These are phyloP conservation scores for Corylus avellana DNA, from an alignment of 306 rosid genomes.

Conservation along the genomic window DNA sequence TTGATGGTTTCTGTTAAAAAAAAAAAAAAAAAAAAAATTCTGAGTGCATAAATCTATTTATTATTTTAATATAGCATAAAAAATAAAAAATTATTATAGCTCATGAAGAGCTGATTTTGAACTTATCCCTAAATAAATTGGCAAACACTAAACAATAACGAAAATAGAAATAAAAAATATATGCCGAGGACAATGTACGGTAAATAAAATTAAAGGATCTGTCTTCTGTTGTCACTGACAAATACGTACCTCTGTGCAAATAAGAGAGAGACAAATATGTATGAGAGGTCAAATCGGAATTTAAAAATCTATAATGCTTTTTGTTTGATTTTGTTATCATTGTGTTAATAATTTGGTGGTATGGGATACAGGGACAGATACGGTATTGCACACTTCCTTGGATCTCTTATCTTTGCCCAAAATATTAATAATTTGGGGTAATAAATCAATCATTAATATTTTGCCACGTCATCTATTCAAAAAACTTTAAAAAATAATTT, in stretches of 20 bases:
- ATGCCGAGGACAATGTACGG: conserved; percentile 28
- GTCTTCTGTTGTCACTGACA: conserved; percentile 62
- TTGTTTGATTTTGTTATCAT: conserved; percentile 41
- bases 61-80: too few relatives aligned
- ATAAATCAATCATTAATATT: too few relatives aligned
- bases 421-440: too few relatives aligned
- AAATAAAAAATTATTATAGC: too few relatives aligned
- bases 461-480: too few relatives aligned
- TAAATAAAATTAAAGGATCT: conserved; percentile 39
- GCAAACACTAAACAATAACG: conserved; percentile 19
- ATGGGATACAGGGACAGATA: background rate
- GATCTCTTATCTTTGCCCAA: too few relatives aligned
- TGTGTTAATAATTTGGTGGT: conserved; percentile 28
- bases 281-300: conserved; percentile 66
- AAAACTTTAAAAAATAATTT: too few relatives aligned
- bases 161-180: background rate
- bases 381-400: too few relatives aligned
- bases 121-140: conserved; percentile 19
- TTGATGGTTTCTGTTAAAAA: too few relatives aligned
- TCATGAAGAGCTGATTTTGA: too few relatives aligned
- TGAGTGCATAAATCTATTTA: too few relatives aligned
- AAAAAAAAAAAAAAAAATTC: too few relatives aligned
- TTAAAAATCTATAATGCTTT: conserved; percentile 26
- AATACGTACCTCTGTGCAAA: conserved; percentile 31
- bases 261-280: conserved; percentile 35